Evolutionary conservation across 345 rosid species (phyloP), one percentile per base, ranked within the genome.

Genomic region (Camelina sativa): DNA sequence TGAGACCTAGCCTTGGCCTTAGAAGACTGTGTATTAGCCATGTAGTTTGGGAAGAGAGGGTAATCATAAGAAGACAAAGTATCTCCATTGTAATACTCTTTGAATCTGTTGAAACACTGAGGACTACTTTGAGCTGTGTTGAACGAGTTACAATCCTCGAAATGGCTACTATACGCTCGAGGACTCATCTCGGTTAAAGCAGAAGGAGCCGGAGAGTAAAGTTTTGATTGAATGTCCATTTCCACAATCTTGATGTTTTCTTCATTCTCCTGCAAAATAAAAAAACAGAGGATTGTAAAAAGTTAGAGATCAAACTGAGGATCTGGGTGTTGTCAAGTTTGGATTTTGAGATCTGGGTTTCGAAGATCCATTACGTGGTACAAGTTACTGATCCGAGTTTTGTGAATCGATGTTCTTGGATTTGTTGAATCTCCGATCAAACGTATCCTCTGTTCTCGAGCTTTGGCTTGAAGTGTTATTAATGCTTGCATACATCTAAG

Each of bases 401-500:
- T 81, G 60, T 80, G 88, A 62, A 78, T 72, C 12, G 93, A 86
- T 46, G 76, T 87, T 77, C 87, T 79, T 51, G 82, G 87, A 79
- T 61, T 79, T 57, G 61, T 16, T 32, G 80, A 65, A 77, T 88
- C 97, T 30, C 84, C 89, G 5, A 67, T 71, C 86, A 81, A 62
- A 50, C 76, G 81, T 17, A 90, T 81, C 80, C 96, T 83, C 74
- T 86, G 93, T 66, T 88, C 89, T 17, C 85, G 84, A 64, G 92
- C 93, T 63, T 92, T 84, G n/a, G 89, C 83, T 79, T 95, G 96
- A 62, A 84, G 94, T 12, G 93, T 83, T 16, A 89, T 81, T 81
- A 90, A 83, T 16, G 97, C 95, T 71, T 91, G 93, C 93, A 94
- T 94, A 80, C 96, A 87, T 48, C 89, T 44, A 52, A 95, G 91